phyloP scores from a whole-genome alignment of 2,329 filamentous ascomycete genomes.

The Fusarium citri region DNA sequence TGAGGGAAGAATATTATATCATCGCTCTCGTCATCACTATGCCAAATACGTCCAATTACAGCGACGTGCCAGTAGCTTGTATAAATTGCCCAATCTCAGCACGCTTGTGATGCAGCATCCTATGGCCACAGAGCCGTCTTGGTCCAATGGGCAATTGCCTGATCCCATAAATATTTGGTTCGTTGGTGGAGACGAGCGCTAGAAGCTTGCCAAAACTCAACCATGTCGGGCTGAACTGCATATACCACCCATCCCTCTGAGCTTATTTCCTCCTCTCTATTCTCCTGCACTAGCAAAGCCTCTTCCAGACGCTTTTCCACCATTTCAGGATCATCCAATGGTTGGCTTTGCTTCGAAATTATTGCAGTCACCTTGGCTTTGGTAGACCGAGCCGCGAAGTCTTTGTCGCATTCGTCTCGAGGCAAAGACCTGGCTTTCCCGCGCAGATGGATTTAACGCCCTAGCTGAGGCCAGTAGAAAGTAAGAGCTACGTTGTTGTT shows the following conservation, averaged over 20 bases:
- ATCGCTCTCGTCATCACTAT: not conserved
- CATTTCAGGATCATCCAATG: not conserved
- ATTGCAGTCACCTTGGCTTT: constrained; percentile 8
- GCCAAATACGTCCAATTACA: accelerated
- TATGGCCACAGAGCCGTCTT: constrained; percentile 6
- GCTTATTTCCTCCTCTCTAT: not conserved
- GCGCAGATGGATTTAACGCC: not conserved
- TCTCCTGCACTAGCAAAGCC: not conserved
- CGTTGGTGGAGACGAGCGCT: constrained; percentile 11
- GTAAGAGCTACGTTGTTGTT: constrained; percentile 11
- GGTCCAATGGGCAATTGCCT: not conserved
- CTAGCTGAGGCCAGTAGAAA: constrained; percentile 17
- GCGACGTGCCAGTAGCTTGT: not conserved
- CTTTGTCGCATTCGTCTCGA: not conserved
- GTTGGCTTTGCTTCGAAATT: constrained; percentile 16
- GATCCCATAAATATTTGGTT: not conserved
- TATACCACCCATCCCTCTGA: constrained; percentile 8
- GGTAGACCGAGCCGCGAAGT: constrained; percentile 8
- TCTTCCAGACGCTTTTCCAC: not conserved
- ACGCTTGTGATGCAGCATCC: not conserved
- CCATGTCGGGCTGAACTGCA: not conserved
- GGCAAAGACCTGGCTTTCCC: not conserved
- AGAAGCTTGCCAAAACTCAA: constrained; percentile 25
- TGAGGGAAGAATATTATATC: not conserved
- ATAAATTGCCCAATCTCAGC: not conserved